Conservation (phyloP, 2,329 filamentous ascomycete genomes). For the Nothopassalora personata region DNA sequence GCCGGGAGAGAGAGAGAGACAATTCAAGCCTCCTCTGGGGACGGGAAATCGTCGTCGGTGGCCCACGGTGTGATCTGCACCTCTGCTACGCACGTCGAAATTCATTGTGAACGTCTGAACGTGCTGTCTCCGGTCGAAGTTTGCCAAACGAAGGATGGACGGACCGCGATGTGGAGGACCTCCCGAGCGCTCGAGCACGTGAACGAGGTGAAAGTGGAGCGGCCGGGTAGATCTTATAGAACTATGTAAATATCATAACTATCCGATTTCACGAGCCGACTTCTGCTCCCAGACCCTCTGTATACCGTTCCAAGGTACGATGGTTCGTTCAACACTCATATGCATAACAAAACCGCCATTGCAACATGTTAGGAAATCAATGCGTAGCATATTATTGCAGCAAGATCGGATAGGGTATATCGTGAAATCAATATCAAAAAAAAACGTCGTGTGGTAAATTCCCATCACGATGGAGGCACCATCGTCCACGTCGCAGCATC, state of each 20-base stretch:
- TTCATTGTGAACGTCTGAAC: neutral
- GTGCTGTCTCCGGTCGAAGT: neutral
- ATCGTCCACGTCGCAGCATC: slow-evolving; percentile 57
- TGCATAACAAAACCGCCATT: no score
- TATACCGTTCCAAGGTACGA: no score
- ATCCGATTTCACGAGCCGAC: no score
- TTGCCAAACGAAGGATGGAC: neutral
- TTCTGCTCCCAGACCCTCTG: no score
- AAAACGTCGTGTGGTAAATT: neutral
- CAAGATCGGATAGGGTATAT: neutral
- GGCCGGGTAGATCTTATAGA: no score
- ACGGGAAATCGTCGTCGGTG: no score
- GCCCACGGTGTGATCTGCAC: neutral
- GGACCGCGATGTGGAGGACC: neutral
- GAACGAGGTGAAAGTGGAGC: neutral
- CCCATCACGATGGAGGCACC: slow-evolving; percentile 23
- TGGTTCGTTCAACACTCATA: no score
- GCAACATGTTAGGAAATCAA: neutral
- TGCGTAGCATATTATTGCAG: neutral
- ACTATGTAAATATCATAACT: no score
- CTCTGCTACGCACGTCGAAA: neutral
- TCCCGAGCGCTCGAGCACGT: neutral
- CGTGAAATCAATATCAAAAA: neutral
- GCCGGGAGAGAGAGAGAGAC: neutral
- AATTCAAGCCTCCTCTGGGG: neutral